phyloP scores from a whole-genome alignment of 176 grass and related monocot genomes.

The Neostapfia colusana region DNA sequence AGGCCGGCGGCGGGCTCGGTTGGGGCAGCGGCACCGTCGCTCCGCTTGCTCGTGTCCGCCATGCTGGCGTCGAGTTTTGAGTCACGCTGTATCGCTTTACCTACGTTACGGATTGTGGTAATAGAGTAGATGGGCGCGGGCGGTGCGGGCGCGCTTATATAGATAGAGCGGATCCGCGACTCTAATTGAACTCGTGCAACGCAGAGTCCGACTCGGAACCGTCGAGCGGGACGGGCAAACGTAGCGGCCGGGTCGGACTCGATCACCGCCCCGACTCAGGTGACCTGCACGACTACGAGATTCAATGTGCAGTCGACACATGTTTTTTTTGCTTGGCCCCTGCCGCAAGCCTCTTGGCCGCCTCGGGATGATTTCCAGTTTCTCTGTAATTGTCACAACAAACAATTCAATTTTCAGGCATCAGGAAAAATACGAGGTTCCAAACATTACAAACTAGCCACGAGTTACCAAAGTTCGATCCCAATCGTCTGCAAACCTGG shows the following conservation, averaged over 20 bases:
- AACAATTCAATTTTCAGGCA: too few relatives aligned
- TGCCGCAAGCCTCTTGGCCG: too few relatives aligned
- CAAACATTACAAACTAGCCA: too few relatives aligned
- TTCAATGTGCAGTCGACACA: background rate
- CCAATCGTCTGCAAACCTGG: too few relatives aligned
- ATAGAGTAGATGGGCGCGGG: background rate
- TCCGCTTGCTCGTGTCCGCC: conserved; percentile 23
- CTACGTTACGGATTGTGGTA: background rate
- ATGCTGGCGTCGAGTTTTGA: background rate
- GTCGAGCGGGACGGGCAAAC: background rate
- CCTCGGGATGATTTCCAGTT: background rate
- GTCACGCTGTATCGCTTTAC: background rate
- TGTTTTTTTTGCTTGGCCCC: background rate
- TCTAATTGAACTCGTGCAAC: background rate
- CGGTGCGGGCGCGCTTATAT: background rate
- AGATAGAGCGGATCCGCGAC: background rate
- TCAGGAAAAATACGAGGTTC: too few relatives aligned
- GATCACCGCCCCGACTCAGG: background rate
- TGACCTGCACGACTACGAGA: background rate
- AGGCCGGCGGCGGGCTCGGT: background rate
- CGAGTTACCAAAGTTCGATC: too few relatives aligned
- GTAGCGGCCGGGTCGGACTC: background rate
- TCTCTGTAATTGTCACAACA: too few relatives aligned
- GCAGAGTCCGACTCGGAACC: background rate
- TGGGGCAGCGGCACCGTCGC: background rate